phyloP scores from a whole-genome alignment of 257 asterid species.

The Misopates orontium region DNA sequence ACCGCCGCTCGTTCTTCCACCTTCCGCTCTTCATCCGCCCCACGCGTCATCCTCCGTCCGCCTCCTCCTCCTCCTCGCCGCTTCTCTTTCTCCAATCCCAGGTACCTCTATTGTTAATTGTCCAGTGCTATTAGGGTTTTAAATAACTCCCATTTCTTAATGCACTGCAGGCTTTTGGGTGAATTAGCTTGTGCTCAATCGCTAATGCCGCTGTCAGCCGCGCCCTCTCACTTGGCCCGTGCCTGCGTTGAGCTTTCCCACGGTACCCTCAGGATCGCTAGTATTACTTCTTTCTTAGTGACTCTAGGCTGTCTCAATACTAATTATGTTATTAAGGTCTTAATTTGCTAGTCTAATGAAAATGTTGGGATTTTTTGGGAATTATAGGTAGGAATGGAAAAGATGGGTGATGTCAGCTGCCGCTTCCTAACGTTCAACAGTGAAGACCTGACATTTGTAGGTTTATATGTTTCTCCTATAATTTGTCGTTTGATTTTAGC shows the following conservation, averaged over 20 bases:
- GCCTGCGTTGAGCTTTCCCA: slow-evolving; percentile 92
- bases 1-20: slow-evolving; percentile 34
- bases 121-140: no score
- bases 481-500: slow-evolving; percentile 17
- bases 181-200: slow-evolving; percentile 77
- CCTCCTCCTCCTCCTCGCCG: no score
- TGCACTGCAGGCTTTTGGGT: slow-evolving; percentile 61
- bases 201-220: slow-evolving; percentile 53
- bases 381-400: slow-evolving; percentile 45
- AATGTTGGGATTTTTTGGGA: slow-evolving; percentile 51
- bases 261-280: slow-evolving; percentile 99
- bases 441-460: slow-evolving; percentile 39
- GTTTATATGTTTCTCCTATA: slow-evolving; percentile 35
- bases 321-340: slow-evolving; percentile 31
- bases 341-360: slow-evolving; percentile 18
- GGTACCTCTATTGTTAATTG: no score
- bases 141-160: no score
- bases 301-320: slow-evolving; percentile 41
- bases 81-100: no score
- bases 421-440: slow-evolving; percentile 40
- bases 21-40: no score
- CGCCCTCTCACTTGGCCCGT: slow-evolving; percentile 76
- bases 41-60: no score
- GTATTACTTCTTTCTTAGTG: slow-evolving; percentile 70
- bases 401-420: slow-evolving; percentile 60